Conservation (phyloP, 495 filamentous ascomycete species). For the Margaritispora aquatica region DNA sequence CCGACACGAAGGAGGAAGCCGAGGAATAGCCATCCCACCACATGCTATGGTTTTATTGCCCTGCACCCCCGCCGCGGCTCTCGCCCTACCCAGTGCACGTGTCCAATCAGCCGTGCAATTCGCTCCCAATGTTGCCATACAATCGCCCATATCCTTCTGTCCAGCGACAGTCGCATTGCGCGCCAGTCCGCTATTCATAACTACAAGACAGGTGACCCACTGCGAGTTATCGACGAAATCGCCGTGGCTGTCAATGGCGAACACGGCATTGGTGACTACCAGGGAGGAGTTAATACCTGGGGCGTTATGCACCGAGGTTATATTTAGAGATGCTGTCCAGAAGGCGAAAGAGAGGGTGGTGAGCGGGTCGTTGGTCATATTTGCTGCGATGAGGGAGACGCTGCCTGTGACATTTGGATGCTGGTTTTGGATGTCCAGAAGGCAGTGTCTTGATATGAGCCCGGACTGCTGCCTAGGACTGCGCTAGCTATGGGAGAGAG, state of each 20-base stretch:
- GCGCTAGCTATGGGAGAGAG: background rate
- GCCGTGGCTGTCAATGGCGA: background rate
- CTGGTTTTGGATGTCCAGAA: background rate
- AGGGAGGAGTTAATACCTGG: background rate
- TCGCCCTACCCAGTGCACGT: background rate
- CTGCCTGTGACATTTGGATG: slow-evolving; percentile 5
- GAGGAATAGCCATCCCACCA: background rate
- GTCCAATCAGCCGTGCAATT: background rate
- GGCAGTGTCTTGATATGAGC: background rate
- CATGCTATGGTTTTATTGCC: background rate
- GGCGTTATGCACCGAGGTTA: background rate
- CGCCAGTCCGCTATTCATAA: background rate
- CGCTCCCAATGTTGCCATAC: background rate
- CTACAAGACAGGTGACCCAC: background rate
- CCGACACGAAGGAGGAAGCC: background rate
- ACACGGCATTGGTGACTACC: slow-evolving; percentile 1
- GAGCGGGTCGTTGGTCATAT: background rate
- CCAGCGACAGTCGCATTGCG: slow-evolving; percentile 1
- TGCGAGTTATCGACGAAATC: background rate
- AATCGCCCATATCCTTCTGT: slow-evolving; percentile 1
- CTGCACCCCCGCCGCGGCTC: background rate
- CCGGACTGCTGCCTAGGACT: background rate
- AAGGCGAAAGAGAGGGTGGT: background rate
- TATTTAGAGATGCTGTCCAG: slow-evolving; percentile 5
- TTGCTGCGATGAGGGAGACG: background rate